Base-by-base conservation (phyloP, 257 asterid species). In the Solanum corneliomulleri region DNA sequence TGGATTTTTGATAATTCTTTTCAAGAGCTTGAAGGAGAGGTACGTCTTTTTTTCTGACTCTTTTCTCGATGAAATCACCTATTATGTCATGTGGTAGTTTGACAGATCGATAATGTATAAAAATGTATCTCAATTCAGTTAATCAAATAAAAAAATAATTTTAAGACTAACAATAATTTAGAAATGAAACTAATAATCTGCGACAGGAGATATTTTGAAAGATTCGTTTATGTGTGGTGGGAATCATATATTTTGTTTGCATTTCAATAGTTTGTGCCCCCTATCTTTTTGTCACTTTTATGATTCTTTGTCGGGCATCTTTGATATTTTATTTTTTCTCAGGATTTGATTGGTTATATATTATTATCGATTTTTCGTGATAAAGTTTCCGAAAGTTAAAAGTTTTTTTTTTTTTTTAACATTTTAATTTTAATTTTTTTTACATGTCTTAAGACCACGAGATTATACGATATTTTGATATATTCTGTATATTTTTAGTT, bases 1-100 rank as follows among this genome's bases (percentile, higher is more conserved):
- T 76, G 60, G 83, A 76, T 76, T 76, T 93, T 95, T 31, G 83
- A n/a, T 1, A 76, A 76, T n/a, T 1, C 83, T 4, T 76, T 76
- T 76, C 35, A 41, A 41, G 44, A 84, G 21, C 42, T 84, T 0
- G 87, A 66, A 42, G 87, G 64, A 68, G 41, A 84, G 87, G 87
- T 84, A 66, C 44, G 27, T 77, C 3, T 31, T 64, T 64, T 64
- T 60, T 60, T 27, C 0, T 31, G 0, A 62, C 25, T 16, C 64
- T 56, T 56, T 21, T 6, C 23, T 52, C 10, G 10, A 52, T 56
- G 2, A 56, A 16, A 56, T 0, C 64, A 56, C 25, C 0, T 20
- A 1, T 18, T 56, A 56, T 0, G 64, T 56, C 64, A 18, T 18
- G 64, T 18, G 11, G 0, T 0, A 16, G 0, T 16, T 9, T 16